phyloP scores from a whole-genome alignment of 345 rosid species.

The Linum tenue region DNA sequence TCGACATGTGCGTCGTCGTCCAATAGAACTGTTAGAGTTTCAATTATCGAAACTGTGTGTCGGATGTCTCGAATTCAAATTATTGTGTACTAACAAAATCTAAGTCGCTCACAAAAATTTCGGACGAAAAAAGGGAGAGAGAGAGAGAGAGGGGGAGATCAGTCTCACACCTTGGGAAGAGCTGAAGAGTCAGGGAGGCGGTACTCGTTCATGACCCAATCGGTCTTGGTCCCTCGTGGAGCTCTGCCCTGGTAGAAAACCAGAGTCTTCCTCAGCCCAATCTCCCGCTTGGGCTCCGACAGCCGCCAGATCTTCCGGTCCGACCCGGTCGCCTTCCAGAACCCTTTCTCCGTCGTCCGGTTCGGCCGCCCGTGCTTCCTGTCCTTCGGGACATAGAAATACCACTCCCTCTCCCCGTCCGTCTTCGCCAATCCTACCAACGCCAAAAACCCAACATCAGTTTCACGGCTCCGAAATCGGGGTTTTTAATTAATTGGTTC shows the following conservation, averaged over 20 bases:
- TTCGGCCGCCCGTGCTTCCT: slow-evolving; percentile 21
- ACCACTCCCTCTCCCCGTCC: slow-evolving; percentile 34
- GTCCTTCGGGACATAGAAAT: slow-evolving; percentile 27
- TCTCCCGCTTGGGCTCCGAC: slow-evolving; percentile 12
- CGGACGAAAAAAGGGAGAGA: not conserved
- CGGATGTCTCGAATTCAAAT: no score
- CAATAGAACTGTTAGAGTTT: no score
- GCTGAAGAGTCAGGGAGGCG: slow-evolving; percentile 16
- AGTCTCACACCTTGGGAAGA: slow-evolving; percentile 1
- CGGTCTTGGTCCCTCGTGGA: slow-evolving; percentile 27
- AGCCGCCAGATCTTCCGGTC: slow-evolving; percentile 18
- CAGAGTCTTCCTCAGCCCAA: slow-evolving; percentile 26
- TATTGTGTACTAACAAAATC: no score
- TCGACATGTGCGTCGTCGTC: no score
- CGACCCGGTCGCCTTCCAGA: slow-evolving; percentile 31
- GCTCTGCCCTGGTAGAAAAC: slow-evolving; percentile 33
- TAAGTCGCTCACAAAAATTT: no score
- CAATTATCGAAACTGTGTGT: no score
- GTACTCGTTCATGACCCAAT: slow-evolving; percentile 37
- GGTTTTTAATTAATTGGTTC: no score
- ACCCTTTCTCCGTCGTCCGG: slow-evolving; percentile 21
- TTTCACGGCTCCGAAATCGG: no score
- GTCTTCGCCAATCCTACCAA: slow-evolving; percentile 20
- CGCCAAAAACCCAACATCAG: not conserved
- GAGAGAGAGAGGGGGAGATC: not conserved